These are phyloP conservation scores for Hypoxylon lenormandii DNA, from an alignment of 495 filamentous ascomycete genomes.

Conservation along the genomic window DNA sequence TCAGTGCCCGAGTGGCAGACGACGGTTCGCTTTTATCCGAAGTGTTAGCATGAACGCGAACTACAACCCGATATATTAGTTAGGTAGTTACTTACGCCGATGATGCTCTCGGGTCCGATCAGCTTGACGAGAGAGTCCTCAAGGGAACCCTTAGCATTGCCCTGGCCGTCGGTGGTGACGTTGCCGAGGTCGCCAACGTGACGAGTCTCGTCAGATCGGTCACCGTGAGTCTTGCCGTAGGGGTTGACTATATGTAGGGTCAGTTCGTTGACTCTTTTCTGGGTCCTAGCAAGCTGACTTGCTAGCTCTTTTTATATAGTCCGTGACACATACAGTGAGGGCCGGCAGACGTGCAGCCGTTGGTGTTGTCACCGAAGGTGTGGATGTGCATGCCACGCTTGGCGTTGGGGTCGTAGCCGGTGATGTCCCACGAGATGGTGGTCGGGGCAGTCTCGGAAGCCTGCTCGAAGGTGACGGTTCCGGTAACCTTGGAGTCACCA, in stretches of 20 bases:
- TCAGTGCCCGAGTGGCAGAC: constrained; percentile 95
- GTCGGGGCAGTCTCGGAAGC: constrained; percentile 80
- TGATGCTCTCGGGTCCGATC: constrained; percentile 92
- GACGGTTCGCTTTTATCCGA: constrained; percentile 77
- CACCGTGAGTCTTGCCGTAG: constrained; percentile 88
- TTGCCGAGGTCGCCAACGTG: constrained; percentile 98
- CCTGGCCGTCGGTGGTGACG: constrained; percentile 91
- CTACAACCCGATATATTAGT: not conserved
- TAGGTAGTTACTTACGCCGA: constrained; percentile 79
- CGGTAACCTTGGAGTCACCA: constrained; percentile 92
- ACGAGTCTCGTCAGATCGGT: constrained; percentile 80
- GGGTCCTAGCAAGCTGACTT: not conserved
- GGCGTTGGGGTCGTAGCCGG: constrained; percentile 91
- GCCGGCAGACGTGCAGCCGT: constrained; percentile 97
- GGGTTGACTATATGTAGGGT: constrained; percentile 81
- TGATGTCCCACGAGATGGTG: constrained; percentile 90
- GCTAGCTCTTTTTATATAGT: not conserved
- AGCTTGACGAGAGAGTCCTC: constrained; percentile 87
- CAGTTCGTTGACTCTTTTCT: constrained; percentile 2
- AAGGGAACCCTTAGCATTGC: constrained; percentile 81
- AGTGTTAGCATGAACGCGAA: constrained; percentile 17
- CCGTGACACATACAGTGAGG: constrained; percentile 81
- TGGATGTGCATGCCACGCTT: constrained; percentile 98
- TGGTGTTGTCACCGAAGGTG: constrained; percentile 99
- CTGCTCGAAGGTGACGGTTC: constrained; percentile 96